Evolutionary conservation across 2,329 filamentous ascomycete species (phyloP), one percentile per base, ranked within the genome.

Genomic region (Pseudogymnoascus sp.): DNA sequence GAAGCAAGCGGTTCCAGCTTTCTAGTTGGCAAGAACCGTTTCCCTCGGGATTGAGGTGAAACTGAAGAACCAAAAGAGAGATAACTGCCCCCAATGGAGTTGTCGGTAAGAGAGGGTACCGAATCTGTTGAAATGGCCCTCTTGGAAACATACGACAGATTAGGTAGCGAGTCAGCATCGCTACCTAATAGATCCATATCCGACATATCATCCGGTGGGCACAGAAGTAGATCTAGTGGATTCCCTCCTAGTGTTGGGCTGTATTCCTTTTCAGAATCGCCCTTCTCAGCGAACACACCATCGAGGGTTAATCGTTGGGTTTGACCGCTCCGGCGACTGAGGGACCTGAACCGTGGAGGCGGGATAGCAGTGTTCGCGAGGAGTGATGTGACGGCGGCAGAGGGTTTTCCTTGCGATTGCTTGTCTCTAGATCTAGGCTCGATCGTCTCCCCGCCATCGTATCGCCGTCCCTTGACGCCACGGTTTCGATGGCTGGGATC

Each of bases 331-430:
- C 66, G 65, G 50, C 60, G 63, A 42, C 69, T 68, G 37, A 62
- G 37, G 33, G 61, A 67, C 29, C 65, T 66, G 44, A 64, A 72
- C 62, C 75, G 79, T 67, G 78, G 74, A 60, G 80, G 73, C 67
- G 77, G 85, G 60, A 88, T 88, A 65, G 79, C 81, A 31, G 85
- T 88, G 62, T 85, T 77, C 33, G 85, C 85, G 35, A 88, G 76
- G 29, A 88, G 75, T 11, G 83, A 83, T 5, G 83, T 83, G 29
- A 88, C 79, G 0, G 84, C 85, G 0, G 84, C 59, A 40, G 33
- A 60, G 21, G 33, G 19, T 19, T 26, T 60, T 13, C 35, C 33
- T 40, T 60, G 59, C 11, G 33, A 23, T 23, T 37, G 21, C 15
- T 60, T 33, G 37, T 26, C 33, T n/a, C 29, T 13, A 21, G 59